Evolutionary conservation across 2,329 filamentous ascomycete species (phyloP).

Genomic region (Xylaria sp.): DNA sequence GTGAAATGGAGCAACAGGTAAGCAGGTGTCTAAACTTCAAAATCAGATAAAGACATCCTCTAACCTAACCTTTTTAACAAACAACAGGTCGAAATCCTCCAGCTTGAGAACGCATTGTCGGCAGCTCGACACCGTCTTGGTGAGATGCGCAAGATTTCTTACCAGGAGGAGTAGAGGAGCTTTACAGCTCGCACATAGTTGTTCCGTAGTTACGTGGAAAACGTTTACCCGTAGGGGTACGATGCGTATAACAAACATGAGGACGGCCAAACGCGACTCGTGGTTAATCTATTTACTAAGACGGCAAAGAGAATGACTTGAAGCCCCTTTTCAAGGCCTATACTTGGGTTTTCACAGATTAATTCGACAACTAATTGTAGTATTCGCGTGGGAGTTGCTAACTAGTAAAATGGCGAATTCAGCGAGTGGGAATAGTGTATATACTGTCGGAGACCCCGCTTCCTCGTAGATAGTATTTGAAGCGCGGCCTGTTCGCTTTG

Average conservation of each 20-base stretch:
- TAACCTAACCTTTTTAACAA: constrained; percentile 28
- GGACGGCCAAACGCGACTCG: not conserved
- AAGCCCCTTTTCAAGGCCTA: not conserved
- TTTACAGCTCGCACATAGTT: not conserved
- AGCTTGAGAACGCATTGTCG: constrained; percentile 86
- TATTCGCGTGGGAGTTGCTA: not conserved
- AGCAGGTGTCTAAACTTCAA: constrained; percentile 33
- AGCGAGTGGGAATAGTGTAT: constrained; percentile 9
- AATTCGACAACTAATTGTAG: not conserved
- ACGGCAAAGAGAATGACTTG: not conserved
- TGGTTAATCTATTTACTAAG: constrained; percentile 5
- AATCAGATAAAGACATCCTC: constrained; percentile 8
- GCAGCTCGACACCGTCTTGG: constrained; percentile 82
- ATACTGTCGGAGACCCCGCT: constrained; percentile 13
- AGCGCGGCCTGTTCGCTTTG: not conserved
- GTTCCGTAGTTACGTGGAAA: not conserved
- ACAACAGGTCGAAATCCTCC: constrained; percentile 92
- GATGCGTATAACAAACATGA: not conserved
- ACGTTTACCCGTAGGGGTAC: not conserved
- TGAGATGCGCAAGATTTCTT: constrained; percentile 98
- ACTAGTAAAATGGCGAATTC: not conserved
- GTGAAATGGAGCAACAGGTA: constrained; percentile 99
- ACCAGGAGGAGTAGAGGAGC: constrained; percentile 71
- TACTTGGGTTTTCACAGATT: not conserved
- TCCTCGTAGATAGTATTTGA: constrained; percentile 12